Evolutionary conservation across 805 yeast genomes (phyloP), one percentile per base, ranked within the genome.

Genomic region (Barnettozyma sp.): DNA sequence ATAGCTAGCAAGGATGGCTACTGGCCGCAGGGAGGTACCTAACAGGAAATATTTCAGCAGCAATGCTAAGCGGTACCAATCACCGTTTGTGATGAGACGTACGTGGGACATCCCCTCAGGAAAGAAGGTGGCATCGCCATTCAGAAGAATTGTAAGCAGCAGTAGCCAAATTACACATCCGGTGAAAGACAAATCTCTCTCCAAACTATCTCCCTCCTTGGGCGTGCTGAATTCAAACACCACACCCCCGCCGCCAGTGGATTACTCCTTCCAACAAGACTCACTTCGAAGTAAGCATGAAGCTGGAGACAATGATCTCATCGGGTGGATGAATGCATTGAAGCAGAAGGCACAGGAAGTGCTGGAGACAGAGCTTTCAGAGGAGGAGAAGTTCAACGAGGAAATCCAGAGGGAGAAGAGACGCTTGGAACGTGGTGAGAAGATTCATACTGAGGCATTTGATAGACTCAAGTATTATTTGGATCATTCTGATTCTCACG

Each of bases 311-410:
- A 52, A 46, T 26, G 54, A 52, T n/a, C 33, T 57, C 2, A 38
- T 53, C 15, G 36, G 39, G 13, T 65, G 70, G 71, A 56, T 61
- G 38, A 42, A 49, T 12, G 46, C 55, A 3, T 38, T 66, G 39
- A 64, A 59, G 31, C 39, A 34, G 8, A 53, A 58, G 29, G 69
- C 66, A 11, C 40, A 54, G 22, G 44, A 46, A 6, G 53, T 58
- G 10, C 41, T 63, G 11, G 43, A 46, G 12, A 44, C 57, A 18
- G 60, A 62, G 7, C 54, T 54, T 22, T 42, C 44, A 14, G 65
- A 67, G 26, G 72, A 68, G 37, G 49, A 50, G 26, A 34, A 39
- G 22, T 62, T 66, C 35, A 59, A 63, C 27, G 56, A 58, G 10
- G 54, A 57, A 22, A 34, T 68, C 9, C 56, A 58, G 24, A 40